phyloP scores from a whole-genome alignment of 1,284 basidiomycete species.

The Bondarzewia mesenterica region DNA sequence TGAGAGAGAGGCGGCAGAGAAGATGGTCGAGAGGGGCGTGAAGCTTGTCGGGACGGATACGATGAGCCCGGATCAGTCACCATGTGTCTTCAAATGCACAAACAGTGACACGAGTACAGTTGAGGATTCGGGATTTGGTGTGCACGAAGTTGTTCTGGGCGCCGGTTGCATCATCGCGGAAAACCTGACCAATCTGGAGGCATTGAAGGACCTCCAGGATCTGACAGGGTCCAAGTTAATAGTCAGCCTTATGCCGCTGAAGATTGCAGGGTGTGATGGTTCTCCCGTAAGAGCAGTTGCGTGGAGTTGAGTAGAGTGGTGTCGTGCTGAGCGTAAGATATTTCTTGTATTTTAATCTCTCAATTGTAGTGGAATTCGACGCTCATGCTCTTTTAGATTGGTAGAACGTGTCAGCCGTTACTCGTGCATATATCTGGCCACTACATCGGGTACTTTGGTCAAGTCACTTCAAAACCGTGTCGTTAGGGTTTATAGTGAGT shows the following conservation, averaged over 20 bases:
- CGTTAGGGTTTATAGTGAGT: no score
- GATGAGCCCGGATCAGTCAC: conserved; percentile 59
- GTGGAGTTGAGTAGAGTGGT: background rate
- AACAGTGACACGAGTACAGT: conserved; percentile 15
- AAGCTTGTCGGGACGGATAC: conserved; percentile 52
- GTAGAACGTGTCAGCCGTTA: no score
- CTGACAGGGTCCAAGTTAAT: conserved; percentile 23
- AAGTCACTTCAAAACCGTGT: no score
- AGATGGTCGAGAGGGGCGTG: conserved; percentile 41
- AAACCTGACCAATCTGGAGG: conserved; percentile 48
- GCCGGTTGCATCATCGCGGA: conserved; percentile 56
- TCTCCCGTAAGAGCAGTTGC: conserved; percentile 41
- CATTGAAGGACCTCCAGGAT: conserved; percentile 23
- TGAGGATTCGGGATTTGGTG: conserved; percentile 33
- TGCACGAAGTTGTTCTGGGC: conserved; percentile 51
- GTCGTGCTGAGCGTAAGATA: no score
- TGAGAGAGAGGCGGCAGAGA: conserved; percentile 38
- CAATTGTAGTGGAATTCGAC: no score
- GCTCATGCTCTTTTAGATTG: no score
- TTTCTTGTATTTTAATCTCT: no score
- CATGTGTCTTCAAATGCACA: conserved; percentile 12
- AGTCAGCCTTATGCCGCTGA: conserved; percentile 50
- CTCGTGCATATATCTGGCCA: no score
- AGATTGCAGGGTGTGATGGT: conserved; percentile 49
- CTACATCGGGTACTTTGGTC: no score